Conservation (phyloP, 2,329 filamentous ascomycete genomes). For the Corinectria fuckeliana region DNA sequence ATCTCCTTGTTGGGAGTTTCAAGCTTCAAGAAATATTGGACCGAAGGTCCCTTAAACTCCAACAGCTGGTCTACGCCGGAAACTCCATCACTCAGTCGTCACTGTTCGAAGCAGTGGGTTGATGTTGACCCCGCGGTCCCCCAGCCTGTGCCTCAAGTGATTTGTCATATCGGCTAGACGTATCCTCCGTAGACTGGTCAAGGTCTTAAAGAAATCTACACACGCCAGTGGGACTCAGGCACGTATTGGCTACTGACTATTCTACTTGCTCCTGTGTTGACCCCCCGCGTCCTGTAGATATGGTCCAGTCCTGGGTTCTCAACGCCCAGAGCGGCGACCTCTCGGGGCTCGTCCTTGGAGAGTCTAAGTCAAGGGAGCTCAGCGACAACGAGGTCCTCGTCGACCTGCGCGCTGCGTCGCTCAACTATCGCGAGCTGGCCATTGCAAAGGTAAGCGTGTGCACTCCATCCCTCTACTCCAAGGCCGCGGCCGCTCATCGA, state of each 20-base stretch:
- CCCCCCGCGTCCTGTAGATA: neutral
- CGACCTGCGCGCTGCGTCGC: conserved; percentile 55
- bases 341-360: neutral
- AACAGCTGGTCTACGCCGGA: no score
- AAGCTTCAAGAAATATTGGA: no score
- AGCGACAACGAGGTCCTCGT: conserved; percentile 63
- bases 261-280: neutral
- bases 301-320: neutral
- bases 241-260: neutral
- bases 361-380: neutral
- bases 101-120: no score
- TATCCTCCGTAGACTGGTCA: neutral
- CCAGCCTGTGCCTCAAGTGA: neutral
- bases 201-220: neutral
- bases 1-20: no score
- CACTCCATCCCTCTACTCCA: conserved; percentile 23
- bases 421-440: conserved; percentile 57
- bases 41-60: no score
- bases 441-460: conserved; percentile 44
- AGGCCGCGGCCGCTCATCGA: neutral
- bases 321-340: neutral
- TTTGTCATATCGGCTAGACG: neutral
- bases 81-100: no score
- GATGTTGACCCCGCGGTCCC: no score
- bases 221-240: neutral